These are phyloP conservation scores for Phoma sp. DNA, from an alignment of 2,329 filamentous ascomycete species.

Conservation along the genomic window DNA sequence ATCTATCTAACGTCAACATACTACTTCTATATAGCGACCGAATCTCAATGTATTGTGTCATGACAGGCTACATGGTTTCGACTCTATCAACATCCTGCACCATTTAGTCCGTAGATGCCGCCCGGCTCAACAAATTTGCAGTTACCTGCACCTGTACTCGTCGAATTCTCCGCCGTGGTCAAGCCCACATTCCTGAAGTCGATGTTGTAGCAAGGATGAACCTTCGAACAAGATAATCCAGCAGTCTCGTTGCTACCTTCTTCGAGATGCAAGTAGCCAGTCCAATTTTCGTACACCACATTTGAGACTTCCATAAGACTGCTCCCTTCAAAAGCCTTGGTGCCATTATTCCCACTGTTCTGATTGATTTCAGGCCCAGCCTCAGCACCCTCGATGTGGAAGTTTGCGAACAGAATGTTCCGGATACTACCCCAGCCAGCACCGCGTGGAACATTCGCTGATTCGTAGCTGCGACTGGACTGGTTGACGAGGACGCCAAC, in stretches of 20 bases:
- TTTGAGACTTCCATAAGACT: slow-evolving; percentile 7
- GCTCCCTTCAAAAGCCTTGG: slow-evolving; percentile 1
- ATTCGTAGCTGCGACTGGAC: slow-evolving; percentile 6
- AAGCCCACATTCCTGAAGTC: slow-evolving; percentile 1
- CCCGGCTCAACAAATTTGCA: slow-evolving; percentile 1
- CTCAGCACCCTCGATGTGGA: slow-evolving; percentile 6
- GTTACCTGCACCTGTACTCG: not conserved
- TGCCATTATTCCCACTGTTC: slow-evolving; percentile 5
- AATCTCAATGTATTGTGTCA: too few species aligned
- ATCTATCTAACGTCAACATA: not conserved
- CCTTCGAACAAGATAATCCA: not conserved
- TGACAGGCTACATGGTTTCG: too few species aligned
- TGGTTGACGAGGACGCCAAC: slow-evolving; percentile 7
- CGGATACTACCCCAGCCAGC: slow-evolving; percentile 2
- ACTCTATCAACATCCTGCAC: slow-evolving; percentile 1
- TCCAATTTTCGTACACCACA: slow-evolving; percentile 2
- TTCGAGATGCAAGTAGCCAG: slow-evolving; percentile 4
- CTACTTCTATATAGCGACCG: too few species aligned
- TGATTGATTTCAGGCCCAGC: slow-evolving; percentile 10
- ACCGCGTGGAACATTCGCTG: slow-evolving; percentile 1
- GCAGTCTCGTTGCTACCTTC: not conserved
- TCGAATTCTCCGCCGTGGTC: not conserved
- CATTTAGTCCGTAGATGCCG: not conserved
- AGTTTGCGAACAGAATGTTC: slow-evolving; percentile 5
- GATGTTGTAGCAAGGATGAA: slow-evolving; percentile 2